Conservation (phyloP, 2,329 filamentous ascomycete species). For the Phoma sp. region DNA sequence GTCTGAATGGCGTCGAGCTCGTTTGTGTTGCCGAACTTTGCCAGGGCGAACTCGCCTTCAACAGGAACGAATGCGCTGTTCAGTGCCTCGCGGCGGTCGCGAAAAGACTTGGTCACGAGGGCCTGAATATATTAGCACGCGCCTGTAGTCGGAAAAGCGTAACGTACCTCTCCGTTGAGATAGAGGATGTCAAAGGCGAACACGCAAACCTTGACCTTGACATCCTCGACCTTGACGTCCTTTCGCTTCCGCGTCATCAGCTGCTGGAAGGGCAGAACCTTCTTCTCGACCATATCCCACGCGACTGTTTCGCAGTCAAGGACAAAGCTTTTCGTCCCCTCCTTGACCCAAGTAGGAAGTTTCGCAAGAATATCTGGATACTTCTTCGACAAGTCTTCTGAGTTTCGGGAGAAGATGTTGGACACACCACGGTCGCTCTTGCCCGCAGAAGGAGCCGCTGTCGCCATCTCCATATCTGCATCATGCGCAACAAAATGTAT, state of each 20-base stretch:
- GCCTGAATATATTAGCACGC: slow-evolving; percentile 54
- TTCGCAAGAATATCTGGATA: slow-evolving; percentile 95
- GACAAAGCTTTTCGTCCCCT: slow-evolving; percentile 91
- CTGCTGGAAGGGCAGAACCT: slow-evolving; percentile 95
- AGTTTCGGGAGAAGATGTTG: slow-evolving; percentile 96
- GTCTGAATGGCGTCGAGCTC: slow-evolving; percentile 92
- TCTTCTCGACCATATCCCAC: slow-evolving; percentile 94
- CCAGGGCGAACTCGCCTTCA: slow-evolving; percentile 91
- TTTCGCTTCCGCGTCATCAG: slow-evolving; percentile 98
- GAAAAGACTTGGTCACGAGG: slow-evolving; percentile 83
- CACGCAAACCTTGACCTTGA: slow-evolving; percentile 96
- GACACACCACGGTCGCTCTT: slow-evolving; percentile 77
- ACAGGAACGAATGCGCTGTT: slow-evolving; percentile 74
- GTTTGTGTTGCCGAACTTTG: slow-evolving; percentile 82
- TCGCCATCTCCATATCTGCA: slow-evolving; percentile 71
- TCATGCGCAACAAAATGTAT: slow-evolving; percentile 95
- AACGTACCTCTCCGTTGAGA: slow-evolving; percentile 79
- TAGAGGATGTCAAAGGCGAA: slow-evolving; percentile 96
- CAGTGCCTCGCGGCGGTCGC: slow-evolving; percentile 81
- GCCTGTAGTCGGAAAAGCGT: background rate
- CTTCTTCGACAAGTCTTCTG: slow-evolving; percentile 95
- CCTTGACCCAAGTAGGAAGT: slow-evolving; percentile 86
- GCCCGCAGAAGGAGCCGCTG: slow-evolving; percentile 62
- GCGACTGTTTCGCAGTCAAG: slow-evolving; percentile 98
- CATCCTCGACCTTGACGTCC: slow-evolving; percentile 92